Evolutionary conservation across 768 basidiomycete genomes (phyloP).

Genomic region (Pulveroboletus sp.): DNA sequence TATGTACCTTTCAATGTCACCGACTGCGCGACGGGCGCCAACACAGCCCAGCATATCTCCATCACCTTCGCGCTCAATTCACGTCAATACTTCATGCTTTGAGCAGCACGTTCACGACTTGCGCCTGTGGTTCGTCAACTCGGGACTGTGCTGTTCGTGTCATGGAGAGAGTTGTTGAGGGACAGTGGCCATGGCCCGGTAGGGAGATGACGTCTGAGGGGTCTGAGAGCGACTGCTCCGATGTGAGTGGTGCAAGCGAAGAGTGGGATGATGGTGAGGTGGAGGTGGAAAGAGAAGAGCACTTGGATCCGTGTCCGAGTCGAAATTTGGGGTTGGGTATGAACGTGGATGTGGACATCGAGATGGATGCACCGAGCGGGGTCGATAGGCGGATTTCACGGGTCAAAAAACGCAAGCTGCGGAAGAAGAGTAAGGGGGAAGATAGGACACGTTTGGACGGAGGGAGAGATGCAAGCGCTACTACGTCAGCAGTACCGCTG

Average conservation of each 20-base stretch:
- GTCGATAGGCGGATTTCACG: conserved; percentile 3
- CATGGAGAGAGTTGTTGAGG: conserved; percentile 63
- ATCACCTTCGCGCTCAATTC: conserved; percentile 59
- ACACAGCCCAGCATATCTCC: conserved; percentile 43
- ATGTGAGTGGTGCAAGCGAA: conserved; percentile 11
- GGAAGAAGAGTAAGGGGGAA: conserved; percentile 19
- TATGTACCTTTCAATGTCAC: not conserved
- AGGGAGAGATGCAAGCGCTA: not conserved
- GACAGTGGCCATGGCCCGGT: conserved; percentile 28
- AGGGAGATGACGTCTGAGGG: conserved; percentile 24
- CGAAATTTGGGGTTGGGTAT: conserved; percentile 20
- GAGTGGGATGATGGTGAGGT: conserved; percentile 12
- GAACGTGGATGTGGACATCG: conserved; percentile 23
- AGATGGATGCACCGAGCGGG: conserved; percentile 11
- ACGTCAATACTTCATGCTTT: conserved; percentile 66
- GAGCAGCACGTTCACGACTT: conserved; percentile 66
- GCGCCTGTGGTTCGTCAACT: conserved; percentile 63
- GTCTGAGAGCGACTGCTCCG: conserved; percentile 20
- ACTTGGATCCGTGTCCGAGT: not conserved
- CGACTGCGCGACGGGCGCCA: not conserved
- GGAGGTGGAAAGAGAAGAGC: conserved; percentile 22
- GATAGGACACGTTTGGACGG: conserved; percentile 25
- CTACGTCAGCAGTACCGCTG: not conserved
- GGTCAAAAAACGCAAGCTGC: conserved; percentile 18
- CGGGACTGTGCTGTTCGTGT: conserved; percentile 58